phyloP scores from a whole-genome alignment of 305 asterid species.

The Lippia alba region DNA sequence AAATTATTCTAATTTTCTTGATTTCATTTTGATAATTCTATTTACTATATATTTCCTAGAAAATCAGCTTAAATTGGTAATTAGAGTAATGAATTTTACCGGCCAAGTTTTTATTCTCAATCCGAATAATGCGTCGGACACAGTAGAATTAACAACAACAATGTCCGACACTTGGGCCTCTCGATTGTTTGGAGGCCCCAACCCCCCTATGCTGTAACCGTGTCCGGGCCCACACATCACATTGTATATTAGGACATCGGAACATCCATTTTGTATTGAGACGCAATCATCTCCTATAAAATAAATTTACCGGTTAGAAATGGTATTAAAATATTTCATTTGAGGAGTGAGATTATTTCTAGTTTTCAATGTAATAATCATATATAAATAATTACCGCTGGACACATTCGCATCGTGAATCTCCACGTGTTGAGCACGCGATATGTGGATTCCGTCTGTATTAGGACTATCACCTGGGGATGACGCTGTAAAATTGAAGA shows the following conservation, averaged over 20 bases:
- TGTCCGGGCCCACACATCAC: constrained; percentile 45
- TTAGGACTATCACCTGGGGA: constrained; percentile 40
- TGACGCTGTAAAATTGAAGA: constrained; percentile 5
- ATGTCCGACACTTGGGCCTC: constrained; percentile 32
- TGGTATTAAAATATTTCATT: no score
- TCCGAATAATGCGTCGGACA: constrained; percentile 33
- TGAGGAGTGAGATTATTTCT: no score
- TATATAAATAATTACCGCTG: constrained; percentile 33
- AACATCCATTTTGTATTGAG: constrained; percentile 36
- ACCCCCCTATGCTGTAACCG: constrained; percentile 41
- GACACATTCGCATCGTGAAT: constrained; percentile 31
- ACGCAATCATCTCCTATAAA: constrained; percentile 40
- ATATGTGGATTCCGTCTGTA: constrained; percentile 40
- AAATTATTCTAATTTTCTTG: no score
- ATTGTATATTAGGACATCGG: constrained; percentile 28
- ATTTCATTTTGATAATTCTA: no score
- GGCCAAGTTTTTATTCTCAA: constrained; percentile 45
- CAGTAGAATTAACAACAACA: constrained; percentile 25
- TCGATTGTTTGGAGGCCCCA: background rate
- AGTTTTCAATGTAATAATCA: background rate
- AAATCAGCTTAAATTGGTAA: background rate
- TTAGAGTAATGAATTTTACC: constrained; percentile 19
- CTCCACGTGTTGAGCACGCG: constrained; percentile 27
- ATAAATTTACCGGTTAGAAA: background rate
- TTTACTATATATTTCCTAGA: no score